Percentiles rank a stretch among this genome's conserved stretches.
These are phyloP conservation scores for Arthrinium puccinioides DNA, from an alignment of 2,329 filamentous ascomycete genomes.

Conservation along the genomic window DNA sequence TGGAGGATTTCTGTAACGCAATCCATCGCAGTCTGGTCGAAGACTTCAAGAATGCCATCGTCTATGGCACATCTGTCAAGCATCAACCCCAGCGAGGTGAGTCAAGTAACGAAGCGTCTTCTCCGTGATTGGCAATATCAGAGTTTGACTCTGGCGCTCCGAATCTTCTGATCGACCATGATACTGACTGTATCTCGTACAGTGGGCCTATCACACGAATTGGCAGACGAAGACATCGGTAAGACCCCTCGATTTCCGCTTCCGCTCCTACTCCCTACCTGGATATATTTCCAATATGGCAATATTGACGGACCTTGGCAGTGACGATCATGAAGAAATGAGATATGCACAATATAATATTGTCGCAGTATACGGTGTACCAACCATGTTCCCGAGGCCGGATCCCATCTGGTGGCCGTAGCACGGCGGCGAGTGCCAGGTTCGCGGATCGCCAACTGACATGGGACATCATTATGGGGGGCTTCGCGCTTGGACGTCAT, in stretches of 20 bases:
- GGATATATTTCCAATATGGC: neutral
- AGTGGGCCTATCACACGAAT: conserved; percentile 82
- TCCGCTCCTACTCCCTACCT: conserved; percentile 55
- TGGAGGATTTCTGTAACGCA: conserved; percentile 97
- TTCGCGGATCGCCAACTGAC: no score
- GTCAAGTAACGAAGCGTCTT: neutral
- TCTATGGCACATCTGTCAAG: conserved; percentile 97
- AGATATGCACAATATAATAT: no score
- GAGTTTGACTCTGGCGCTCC: no score
- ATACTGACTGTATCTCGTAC: neutral
- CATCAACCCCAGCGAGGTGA: conserved; percentile 79
- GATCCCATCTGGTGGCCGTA: no score
- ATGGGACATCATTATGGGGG: no score
- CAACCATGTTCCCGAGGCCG: no score
- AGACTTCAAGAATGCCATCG: conserved; percentile 89
- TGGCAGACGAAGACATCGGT: conserved; percentile 97
- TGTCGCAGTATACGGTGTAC: no score
- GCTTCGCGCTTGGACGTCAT: no score
- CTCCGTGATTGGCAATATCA: no score
- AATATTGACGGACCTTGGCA: conserved; percentile 19
- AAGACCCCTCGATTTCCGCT: conserved; percentile 43
- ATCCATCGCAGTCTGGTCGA: conserved; percentile 96
- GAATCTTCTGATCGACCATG: no score
- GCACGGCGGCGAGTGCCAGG: no score
- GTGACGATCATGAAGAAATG: conserved; percentile 65